Conservation (phyloP, 768 basidiomycete genomes). For the Hericium erinaceus region DNA sequence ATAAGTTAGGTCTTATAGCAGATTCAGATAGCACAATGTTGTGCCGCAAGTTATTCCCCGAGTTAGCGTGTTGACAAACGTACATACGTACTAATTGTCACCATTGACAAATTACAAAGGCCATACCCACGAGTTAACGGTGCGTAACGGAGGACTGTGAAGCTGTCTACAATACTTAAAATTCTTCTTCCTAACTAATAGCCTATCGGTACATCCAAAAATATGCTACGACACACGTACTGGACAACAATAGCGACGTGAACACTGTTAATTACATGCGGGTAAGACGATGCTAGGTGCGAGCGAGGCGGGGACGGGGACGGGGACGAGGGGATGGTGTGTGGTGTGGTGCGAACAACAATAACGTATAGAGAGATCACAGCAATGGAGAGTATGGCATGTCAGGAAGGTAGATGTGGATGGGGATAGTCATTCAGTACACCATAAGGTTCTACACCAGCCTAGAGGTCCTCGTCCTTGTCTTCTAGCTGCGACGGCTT, state of each 20-base stretch:
- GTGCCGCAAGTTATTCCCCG: too few relatives aligned
- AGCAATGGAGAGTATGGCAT: not conserved
- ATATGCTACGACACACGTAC: not conserved
- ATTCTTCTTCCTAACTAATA: not conserved
- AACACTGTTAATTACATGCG: not conserved
- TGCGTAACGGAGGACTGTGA: not conserved
- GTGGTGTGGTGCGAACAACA: not conserved
- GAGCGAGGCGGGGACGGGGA: not conserved
- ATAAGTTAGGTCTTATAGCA: too few relatives aligned
- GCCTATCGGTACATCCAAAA: constrained; percentile 1
- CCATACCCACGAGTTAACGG: not conserved
- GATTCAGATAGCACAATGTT: too few relatives aligned
- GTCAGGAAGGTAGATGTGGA: not conserved
- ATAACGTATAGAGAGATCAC: not conserved
- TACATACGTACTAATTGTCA: not conserved
- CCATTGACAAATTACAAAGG: not conserved
- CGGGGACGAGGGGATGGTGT: not conserved
- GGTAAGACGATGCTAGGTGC: not conserved
- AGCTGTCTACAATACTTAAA: not conserved
- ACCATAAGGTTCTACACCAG: not conserved
- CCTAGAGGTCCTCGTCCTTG: constrained; percentile 79
- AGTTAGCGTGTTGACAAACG: too few relatives aligned
- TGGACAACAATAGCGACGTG: not conserved
- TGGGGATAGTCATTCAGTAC: not conserved
- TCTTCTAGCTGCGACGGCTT: constrained; percentile 93